Percentiles rank a stretch among this genome's conserved stretches.
Conservation (phyloP, 2,329 filamentous ascomycete genomes). For the Colletotrichum karsti region DNA sequence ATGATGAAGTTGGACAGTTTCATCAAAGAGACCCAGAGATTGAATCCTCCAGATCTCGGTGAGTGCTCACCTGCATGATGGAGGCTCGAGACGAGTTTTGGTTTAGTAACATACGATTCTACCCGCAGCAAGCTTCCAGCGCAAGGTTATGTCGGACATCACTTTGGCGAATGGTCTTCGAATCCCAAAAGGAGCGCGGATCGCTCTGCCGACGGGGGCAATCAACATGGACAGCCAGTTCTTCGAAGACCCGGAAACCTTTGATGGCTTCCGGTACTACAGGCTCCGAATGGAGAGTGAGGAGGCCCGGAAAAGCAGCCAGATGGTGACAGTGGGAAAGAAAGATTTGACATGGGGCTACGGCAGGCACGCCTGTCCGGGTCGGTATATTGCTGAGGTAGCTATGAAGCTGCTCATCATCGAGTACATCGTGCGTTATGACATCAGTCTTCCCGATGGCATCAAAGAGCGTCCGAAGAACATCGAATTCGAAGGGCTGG, state of each 20-base stretch:
- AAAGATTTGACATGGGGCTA: background rate
- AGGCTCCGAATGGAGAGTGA: background rate
- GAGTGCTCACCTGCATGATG: background rate
- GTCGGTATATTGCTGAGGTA: background rate
- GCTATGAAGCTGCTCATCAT: slow-evolving; percentile 1
- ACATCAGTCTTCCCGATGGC: background rate
- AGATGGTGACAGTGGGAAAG: background rate
- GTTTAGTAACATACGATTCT: background rate
- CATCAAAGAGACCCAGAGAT: background rate
- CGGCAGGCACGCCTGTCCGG: background rate
- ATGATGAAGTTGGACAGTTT: background rate
- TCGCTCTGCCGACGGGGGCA: background rate
- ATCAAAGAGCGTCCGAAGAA: background rate
- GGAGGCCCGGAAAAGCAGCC: background rate
- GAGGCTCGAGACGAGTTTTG: background rate
- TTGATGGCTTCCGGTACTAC: background rate
- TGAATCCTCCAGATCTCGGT: background rate
- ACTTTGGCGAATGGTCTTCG: background rate
- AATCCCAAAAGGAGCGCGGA: background rate
- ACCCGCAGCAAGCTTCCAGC: background rate
- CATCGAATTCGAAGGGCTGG: background rate
- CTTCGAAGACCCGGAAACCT: background rate
- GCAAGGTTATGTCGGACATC: background rate
- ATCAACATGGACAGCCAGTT: background rate
- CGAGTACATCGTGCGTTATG: background rate